These are phyloP conservation scores for Hansfordia pulvinata DNA, from an alignment of 2,329 filamentous ascomycete species.

Conservation along the genomic window DNA sequence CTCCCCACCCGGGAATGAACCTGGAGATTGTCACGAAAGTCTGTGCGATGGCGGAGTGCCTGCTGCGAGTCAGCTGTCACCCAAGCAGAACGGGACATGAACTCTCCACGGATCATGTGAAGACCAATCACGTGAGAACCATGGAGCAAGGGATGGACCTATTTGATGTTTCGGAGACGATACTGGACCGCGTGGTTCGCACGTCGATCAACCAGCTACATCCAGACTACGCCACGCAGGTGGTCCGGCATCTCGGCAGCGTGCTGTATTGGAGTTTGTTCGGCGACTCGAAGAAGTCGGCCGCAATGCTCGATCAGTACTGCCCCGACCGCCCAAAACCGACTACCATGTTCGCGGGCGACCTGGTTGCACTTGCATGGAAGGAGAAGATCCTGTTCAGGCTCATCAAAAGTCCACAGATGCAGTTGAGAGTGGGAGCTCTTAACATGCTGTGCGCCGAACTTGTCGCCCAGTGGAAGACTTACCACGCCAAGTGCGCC, in stretches of 20 bases:
- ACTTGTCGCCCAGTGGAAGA: slow-evolving; percentile 53
- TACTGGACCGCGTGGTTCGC: slow-evolving; percentile 33
- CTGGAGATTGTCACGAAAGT: too few relatives aligned
- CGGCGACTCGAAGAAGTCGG: slow-evolving; percentile 21
- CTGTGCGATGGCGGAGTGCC: too few relatives aligned
- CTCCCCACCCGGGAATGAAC: too few relatives aligned
- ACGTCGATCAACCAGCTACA: slow-evolving; percentile 39
- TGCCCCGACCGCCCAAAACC: slow-evolving; percentile 22
- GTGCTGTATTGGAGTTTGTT: slow-evolving; percentile 28
- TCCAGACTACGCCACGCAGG: slow-evolving; percentile 24
- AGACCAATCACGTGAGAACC: too few relatives aligned
- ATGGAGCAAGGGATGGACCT: slow-evolving; percentile 29
- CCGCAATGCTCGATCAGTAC: slow-evolving; percentile 17
- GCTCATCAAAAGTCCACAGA: slow-evolving; percentile 71
- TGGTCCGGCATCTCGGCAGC: slow-evolving; percentile 26
- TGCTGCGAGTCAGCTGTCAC: too few relatives aligned
- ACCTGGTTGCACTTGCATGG: slow-evolving; percentile 50
- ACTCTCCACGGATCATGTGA: too few relatives aligned
- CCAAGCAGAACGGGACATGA: too few relatives aligned
- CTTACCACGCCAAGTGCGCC: slow-evolving; percentile 31
- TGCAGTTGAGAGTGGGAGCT: slow-evolving; percentile 77
- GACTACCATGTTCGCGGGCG: slow-evolving; percentile 22
- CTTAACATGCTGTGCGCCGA: slow-evolving; percentile 61
- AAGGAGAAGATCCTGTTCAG: slow-evolving; percentile 55
- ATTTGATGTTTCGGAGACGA: slow-evolving; percentile 26